Evolutionary conservation across 805 yeast species (phyloP), one percentile per base, ranked within the genome.

Genomic region (Kuraishia molischiana): DNA sequence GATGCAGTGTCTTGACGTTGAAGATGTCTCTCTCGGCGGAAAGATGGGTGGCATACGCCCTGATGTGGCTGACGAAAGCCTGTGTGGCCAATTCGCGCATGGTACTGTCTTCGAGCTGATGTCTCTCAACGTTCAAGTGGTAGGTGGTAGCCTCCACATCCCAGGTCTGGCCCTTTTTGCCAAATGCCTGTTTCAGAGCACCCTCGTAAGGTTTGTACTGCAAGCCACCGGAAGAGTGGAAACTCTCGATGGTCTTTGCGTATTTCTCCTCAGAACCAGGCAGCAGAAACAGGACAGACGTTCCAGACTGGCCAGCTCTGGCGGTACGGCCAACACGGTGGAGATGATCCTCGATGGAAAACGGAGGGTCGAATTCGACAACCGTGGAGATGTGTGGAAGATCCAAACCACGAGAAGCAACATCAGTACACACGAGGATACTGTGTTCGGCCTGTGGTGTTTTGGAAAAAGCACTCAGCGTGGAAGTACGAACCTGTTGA

Each of bases 261-360:
- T 87, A 90, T 11, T 75, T 78, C 61, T 90, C 97, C 58, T 90
- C 97, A 42, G 66, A 72, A 1, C 95, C 95, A 1, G 99, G 98
- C 24, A 90, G 63, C 31, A 92, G 63, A 52, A 90, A 86, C 41
- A 92, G 59, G 2, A 77, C 56, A 1, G 97, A 83, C 29, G 69
- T 69, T 56, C 99, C 99, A 29, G 64, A 59, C 33, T 77, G 72
- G 44, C 98, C 98, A n/a, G 94, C 95, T 63, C 99, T 79, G 6
- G 99, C 99, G 10, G 97, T 87, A 65, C 99, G 78, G 38, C 99
- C 99, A 39, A 89, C 85, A 59, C 99, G 73, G 59, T 92, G 99
- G 41, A 92, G 65, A 67, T 92, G 98, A 54, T 92, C 99, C 44
- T 87, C 97, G 4, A 86, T 68, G 1, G 92, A 73, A 52, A 90